A percentile compares a stretch with the other conserved stretches of the same genome.
These are phyloP conservation scores for Syzygium grande DNA, from an alignment of 345 rosid genomes.

Conservation along the genomic window DNA sequence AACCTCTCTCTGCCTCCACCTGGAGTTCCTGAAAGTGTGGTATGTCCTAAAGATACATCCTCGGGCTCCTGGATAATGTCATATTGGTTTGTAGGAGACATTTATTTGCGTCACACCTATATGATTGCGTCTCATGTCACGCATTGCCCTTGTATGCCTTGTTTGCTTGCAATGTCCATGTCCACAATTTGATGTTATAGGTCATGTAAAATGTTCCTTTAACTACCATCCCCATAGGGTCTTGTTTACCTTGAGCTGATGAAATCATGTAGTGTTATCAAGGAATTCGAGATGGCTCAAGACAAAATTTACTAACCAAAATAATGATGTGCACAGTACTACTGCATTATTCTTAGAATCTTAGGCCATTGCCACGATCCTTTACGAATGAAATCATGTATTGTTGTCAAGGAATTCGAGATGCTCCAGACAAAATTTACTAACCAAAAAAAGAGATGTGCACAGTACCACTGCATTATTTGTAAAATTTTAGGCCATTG, in stretches of 20 bases:
- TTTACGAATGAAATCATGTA: no score
- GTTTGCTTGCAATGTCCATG: background rate
- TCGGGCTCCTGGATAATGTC: background rate
- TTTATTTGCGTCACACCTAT: background rate
- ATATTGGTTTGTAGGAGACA: background rate
- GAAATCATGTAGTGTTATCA: background rate
- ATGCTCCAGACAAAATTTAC: background rate
- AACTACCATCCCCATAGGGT: background rate
- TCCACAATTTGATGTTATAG: background rate
- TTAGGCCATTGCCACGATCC: background rate
- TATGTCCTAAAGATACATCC: conserved; percentile 21
- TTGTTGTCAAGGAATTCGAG: background rate
- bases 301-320: background rate
- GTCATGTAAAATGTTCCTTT: background rate
- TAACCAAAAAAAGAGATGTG: background rate
- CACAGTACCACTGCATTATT: background rate
- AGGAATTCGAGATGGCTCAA: background rate
- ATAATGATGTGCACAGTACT: background rate
- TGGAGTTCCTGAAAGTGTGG: conserved; percentile 97
- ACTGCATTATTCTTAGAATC: background rate
- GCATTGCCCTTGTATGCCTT: background rate
- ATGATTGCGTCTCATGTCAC: background rate
- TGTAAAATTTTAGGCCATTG: background rate
- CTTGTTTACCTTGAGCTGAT: background rate
- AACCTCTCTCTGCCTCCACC: conserved; percentile 82